A percentile compares a stretch with the other conserved stretches of the same genome.
These are phyloP conservation scores for Lachnellula suecica DNA, from an alignment of 2,329 filamentous ascomycete species.

Conservation along the genomic window DNA sequence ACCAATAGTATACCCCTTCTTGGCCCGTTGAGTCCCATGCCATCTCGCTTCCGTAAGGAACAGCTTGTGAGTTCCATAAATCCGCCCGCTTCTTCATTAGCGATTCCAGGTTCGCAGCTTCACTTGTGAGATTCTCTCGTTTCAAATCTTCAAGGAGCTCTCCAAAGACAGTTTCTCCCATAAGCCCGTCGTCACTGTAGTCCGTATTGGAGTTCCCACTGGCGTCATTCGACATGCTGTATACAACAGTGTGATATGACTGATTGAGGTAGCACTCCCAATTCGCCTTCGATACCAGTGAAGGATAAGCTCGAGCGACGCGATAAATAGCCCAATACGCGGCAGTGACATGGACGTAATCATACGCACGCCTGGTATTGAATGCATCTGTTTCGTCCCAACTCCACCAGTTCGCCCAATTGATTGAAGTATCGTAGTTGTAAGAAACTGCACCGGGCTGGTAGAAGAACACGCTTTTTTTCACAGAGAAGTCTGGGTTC, in stretches of 20 bases:
- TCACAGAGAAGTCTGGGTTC: constrained; percentile 45
- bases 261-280: constrained; percentile 57
- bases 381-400: constrained; percentile 50
- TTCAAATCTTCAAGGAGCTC: constrained; percentile 51
- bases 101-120: constrained; percentile 41
- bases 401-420: constrained; percentile 51
- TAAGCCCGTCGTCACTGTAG: constrained; percentile 50
- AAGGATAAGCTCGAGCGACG: constrained; percentile 48
- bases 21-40: constrained; percentile 63
- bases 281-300: constrained; percentile 38
- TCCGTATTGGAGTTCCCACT: constrained; percentile 32
- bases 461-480: constrained; percentile 58
- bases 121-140: constrained; percentile 41
- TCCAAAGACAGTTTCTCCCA: constrained; percentile 60
- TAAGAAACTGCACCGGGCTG: constrained; percentile 45
- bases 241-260: constrained; percentile 49
- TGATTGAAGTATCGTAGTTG: constrained; percentile 40
- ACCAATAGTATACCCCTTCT: constrained; percentile 61
- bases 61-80: constrained; percentile 48
- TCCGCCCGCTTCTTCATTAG: constrained; percentile 49
- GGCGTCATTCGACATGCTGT: constrained; percentile 32
- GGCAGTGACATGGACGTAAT: constrained; percentile 57
- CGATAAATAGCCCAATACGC: constrained; percentile 59
- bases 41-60: constrained; percentile 61
- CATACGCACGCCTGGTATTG: constrained; percentile 50